These are phyloP conservation scores for Ogataea neopini DNA, from an alignment of 805 yeast species.

Conservation along the genomic window DNA sequence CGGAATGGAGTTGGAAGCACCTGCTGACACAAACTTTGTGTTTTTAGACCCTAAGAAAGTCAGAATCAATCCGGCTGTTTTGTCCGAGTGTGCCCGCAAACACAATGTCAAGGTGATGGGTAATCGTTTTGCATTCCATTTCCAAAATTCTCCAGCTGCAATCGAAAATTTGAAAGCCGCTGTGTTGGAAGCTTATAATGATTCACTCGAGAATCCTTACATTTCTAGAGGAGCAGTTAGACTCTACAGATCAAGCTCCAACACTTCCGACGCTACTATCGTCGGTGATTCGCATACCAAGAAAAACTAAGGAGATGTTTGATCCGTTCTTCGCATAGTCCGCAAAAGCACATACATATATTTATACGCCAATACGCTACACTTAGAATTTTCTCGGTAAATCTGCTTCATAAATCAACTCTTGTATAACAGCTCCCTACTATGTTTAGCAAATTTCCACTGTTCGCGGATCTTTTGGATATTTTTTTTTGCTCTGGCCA, in stretches of 20 bases:
- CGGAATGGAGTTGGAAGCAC: slow-evolving; percentile 61
- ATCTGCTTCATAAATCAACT: neutral
- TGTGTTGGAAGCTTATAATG: slow-evolving; percentile 53
- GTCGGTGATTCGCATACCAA: slow-evolving; percentile 12
- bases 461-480: neutral
- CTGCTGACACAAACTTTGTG: slow-evolving; percentile 81
- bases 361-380: neutral
- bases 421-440: no score
- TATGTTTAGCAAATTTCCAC: neutral
- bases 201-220: slow-evolving; percentile 54
- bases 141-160: slow-evolving; percentile 55
- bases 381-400: no score
- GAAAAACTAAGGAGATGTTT: neutral
- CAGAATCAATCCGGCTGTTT: slow-evolving; percentile 51
- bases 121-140: slow-evolving; percentile 78
- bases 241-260: slow-evolving; percentile 26
- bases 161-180: slow-evolving; percentile 57
- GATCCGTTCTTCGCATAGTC: neutral
- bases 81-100: slow-evolving; percentile 56
- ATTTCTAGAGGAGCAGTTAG: slow-evolving; percentile 45
- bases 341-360: neutral
- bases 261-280: slow-evolving; percentile 16
- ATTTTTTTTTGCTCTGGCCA: neutral
- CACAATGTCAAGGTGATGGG: slow-evolving; percentile 67
- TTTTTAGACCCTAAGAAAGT: slow-evolving; percentile 59